phyloP scores from a whole-genome alignment of 176 grass and related monocot species.

The Elaeis guineensis region DNA sequence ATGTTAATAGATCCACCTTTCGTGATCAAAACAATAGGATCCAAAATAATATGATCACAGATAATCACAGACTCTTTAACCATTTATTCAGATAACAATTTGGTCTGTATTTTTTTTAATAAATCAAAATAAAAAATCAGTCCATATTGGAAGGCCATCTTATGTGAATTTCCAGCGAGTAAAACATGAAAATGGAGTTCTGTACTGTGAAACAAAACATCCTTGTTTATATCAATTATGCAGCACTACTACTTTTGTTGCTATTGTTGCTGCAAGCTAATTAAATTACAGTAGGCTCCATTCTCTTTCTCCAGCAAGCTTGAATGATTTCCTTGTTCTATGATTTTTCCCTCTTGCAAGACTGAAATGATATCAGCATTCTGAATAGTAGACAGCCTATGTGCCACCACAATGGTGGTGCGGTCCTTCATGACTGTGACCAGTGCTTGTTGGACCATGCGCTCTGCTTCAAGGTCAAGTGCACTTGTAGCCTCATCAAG shows the following conservation, averaged over 20 bases:
- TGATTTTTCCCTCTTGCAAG: slow-evolving; percentile 80
- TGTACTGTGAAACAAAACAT: no score
- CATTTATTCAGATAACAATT: no score
- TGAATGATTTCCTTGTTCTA: slow-evolving; percentile 71
- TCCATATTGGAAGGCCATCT: no score
- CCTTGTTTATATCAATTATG: no score
- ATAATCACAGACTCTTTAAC: no score
- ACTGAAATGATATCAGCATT: slow-evolving; percentile 89
- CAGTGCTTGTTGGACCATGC: slow-evolving; percentile 79
- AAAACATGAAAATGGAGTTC: no score
- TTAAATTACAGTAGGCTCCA: slow-evolving; percentile 76
- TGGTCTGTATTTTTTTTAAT: no score
- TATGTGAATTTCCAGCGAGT: no score
- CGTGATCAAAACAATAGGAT: no score
- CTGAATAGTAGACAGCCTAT: slow-evolving; percentile 81
- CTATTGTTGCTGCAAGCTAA: slow-evolving; percentile 72
- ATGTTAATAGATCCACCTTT: no score
- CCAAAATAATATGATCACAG: no score
- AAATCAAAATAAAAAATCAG: no score
- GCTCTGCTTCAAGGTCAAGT: slow-evolving; percentile 82
- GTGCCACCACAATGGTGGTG: slow-evolving; percentile 84
- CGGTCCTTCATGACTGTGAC: slow-evolving; percentile 84
- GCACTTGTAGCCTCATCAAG: slow-evolving; percentile 95
- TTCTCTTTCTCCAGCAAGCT: slow-evolving; percentile 55
- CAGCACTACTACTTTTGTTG: slow-evolving; percentile 23